A percentile compares a stretch with the other conserved stretches of the same genome.
These are phyloP conservation scores for Tetradesmus lagerheimii DNA, from an alignment of 139 green algal species.

Conservation along the genomic window DNA sequence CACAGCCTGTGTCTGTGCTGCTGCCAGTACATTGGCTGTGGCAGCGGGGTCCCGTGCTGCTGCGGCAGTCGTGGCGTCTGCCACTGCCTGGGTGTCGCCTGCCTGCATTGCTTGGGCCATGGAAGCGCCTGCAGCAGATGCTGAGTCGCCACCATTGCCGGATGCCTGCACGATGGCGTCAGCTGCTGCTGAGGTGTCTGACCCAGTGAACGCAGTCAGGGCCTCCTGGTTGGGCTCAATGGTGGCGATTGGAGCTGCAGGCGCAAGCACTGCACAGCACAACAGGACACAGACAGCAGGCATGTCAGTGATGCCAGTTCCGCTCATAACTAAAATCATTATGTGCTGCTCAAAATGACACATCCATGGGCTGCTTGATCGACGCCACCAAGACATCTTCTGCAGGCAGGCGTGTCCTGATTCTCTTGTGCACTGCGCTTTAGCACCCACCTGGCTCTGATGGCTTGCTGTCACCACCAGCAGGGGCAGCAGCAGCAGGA, in stretches of 20 bases:
- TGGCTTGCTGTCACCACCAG: not conserved
- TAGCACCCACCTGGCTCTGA: not conserved
- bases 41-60: not conserved
- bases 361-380: not conserved
- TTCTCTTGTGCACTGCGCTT: not conserved
- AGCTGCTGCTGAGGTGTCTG: conserved; percentile 3
- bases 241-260: not conserved
- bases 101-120: not conserved
- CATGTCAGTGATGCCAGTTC: not conserved
- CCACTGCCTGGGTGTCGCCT: conserved; percentile 28
- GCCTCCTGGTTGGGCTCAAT: not conserved
- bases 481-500: not conserved
- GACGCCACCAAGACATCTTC: not conserved
- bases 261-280: not conserved
- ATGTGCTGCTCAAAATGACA: not conserved
- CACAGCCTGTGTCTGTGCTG: not conserved
- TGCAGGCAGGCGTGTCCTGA: not conserved
- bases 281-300: not conserved
- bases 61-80: conserved; percentile 15
- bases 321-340: too few relatives aligned
- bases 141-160: not conserved
- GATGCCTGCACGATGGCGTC: conserved; percentile 7
- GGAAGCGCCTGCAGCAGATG: conserved; percentile 16
- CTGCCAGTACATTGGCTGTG: conserved; percentile 25
- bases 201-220: not conserved